Evolutionary conservation across 371 early-diverging fungal genomes (phyloP), one percentile per base, ranked within the genome.

Genomic region (Blastocladiella emersonii): DNA sequence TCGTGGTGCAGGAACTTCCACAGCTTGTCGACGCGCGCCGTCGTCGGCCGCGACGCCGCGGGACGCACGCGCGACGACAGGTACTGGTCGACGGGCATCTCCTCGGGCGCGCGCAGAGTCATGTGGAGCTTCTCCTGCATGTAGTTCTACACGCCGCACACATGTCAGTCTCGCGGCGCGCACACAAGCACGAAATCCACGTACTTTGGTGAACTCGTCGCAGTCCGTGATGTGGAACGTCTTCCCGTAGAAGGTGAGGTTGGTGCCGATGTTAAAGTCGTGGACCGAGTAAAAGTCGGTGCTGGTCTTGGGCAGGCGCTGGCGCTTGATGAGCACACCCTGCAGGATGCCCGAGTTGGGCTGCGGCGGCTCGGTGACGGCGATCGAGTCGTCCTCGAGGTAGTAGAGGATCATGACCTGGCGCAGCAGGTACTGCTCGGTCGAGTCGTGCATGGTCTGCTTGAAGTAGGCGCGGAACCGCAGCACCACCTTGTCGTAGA

Each of bases 1-100:
- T 80, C 81, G 70, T 80, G 75, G 62, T 78, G 78, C 41, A 80
- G 71, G 67, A 80, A 80, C 64, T 77, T 70, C 64, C 76, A 76
- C 64, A 80, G 72, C 64, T 81, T 78, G 51, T 76, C 73, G 45
- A 74, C 70, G 61, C 79, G 76, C 65, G 25, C 21, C 1, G 27
- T 12, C 8, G 41, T 6, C 43, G 36, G 21, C 60, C 30, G 37
- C 3, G n/a, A 4, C 25, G 32, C 10, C 3, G 49, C 12, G 32
- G 61, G 34, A 23, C 43, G 30, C 21, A 57, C 21, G 10, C 53
- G 35, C 21, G 32, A n/a, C 17, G 7, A 27, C 7, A 61, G 36
- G 45, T 55, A 23, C 59, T 65, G 34, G n/a, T 57, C 45, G 32
- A 43, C 27, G 19, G 81, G 81, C 73, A 81, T 73, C 2, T 55